Evolutionary conservation across 1,139 yeast genomes (phyloP).

Genomic region (Saccharomyces hybrid): DNA sequence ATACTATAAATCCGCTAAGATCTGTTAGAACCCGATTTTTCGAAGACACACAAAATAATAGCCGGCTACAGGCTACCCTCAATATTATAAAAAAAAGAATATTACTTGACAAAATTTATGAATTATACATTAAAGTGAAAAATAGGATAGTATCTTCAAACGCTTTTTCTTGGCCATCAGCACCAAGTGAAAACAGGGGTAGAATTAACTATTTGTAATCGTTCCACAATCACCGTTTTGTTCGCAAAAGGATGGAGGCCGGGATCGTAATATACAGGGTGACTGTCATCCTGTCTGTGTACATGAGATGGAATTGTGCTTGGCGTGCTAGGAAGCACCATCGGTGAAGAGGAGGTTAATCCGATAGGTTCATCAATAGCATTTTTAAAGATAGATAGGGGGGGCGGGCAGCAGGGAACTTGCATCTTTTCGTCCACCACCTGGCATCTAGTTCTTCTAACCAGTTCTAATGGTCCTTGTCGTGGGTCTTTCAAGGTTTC

Average conservation of each 20-base stretch:
- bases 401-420: conserved; percentile 41
- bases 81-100: neutral
- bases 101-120: neutral
- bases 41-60: neutral
- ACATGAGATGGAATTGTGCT: neutral
- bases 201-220: conserved; percentile 49
- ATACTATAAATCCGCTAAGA: neutral
- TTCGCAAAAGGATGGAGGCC: conserved; percentile 11
- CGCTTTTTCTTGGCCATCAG: conserved; percentile 21
- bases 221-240: conserved; percentile 50
- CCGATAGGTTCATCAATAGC: conserved; percentile 32
- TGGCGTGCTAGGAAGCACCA: conserved; percentile 5
- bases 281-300: neutral
- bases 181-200: conserved; percentile 72
- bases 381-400: conserved; percentile 26
- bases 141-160: neutral
- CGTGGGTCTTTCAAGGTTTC: conserved; percentile 50
- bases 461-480: conserved; percentile 64
- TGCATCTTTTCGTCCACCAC: conserved; percentile 58
- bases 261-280: neutral
- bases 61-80: neutral
- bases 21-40: neutral
- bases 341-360: conserved; percentile 4
- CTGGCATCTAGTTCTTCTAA: conserved; percentile 48
- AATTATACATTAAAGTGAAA: neutral